A percentile compares a stretch with the other conserved stretches of the same genome.
Evolutionary conservation across 2,329 filamentous ascomycete species (phyloP).

Genomic region (Xylaria sp.): DNA sequence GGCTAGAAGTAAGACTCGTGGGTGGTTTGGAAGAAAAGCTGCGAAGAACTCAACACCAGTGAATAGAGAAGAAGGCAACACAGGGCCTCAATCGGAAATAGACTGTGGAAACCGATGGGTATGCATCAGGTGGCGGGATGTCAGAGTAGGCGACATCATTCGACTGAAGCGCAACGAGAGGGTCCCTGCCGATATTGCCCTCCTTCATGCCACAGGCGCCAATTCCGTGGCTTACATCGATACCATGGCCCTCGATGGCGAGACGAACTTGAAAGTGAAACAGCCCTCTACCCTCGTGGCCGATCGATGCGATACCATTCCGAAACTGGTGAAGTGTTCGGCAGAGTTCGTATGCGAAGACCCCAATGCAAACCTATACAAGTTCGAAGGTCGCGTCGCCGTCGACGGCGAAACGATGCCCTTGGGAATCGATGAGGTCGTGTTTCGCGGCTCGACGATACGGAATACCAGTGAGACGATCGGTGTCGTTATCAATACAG

Average conservation of each 20-base stretch:
- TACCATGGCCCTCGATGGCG: slow-evolving; percentile 78
- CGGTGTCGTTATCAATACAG: slow-evolving; percentile 82
- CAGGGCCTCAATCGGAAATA: slow-evolving; percentile 7
- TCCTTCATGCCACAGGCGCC: slow-evolving; percentile 71
- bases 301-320: slow-evolving; percentile 50
- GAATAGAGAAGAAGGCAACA: neutral
- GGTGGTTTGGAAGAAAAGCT: neutral
- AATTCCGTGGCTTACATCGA: slow-evolving; percentile 78
- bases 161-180: slow-evolving; percentile 69
- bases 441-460: slow-evolving; percentile 80
- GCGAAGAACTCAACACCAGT: neutral
- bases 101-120: slow-evolving; percentile 41
- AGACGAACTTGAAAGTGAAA: slow-evolving; percentile 77
- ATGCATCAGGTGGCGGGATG: slow-evolving; percentile 59
- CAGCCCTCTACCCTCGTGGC: slow-evolving; percentile 55
- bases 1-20: slow-evolving; percentile 2
- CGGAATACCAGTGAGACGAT: slow-evolving; percentile 65
- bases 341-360: slow-evolving; percentile 69
- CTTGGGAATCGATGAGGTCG: slow-evolving; percentile 72
- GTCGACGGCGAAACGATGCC: slow-evolving; percentile 56
- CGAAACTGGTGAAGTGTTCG: slow-evolving; percentile 47
- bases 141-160: slow-evolving; percentile 67
- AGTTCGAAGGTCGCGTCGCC: slow-evolving; percentile 65
- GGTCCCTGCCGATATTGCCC: slow-evolving; percentile 74
- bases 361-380: slow-evolving; percentile 71